Base-by-base conservation (phyloP, 768 basidiomycete genomes). In the Lactifluus echinatus region DNA sequence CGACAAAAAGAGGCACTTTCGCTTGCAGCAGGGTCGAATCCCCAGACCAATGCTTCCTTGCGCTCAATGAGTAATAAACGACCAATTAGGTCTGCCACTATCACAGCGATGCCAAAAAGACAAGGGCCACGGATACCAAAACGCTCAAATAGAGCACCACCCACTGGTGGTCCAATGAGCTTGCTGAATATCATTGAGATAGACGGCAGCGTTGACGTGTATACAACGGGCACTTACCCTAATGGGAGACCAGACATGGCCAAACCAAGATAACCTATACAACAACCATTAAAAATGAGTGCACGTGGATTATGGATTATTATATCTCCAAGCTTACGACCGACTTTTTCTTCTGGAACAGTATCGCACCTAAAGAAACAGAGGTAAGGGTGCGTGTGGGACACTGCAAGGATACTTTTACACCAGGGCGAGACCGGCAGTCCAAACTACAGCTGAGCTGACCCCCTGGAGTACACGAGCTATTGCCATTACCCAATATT, bases 401-500 rank as follows among this genome's bases (percentile, higher is more conserved):
- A 17, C 4, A 19, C 26, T 19, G 14, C 26, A 48, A 14, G 51
- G 19, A 33, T 34, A 24, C 5, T 59, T 72, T 53, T 55, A 73
- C 73, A 75, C 45, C 10, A 75, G 55, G 1, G 73, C 73, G 6
- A 74, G 68, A 11, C 72, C 74, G 8, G 72, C 70, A 14, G 72
- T 69, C 74, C 73, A 73, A 26, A 75, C 68, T 46, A 71, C 66
- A 0, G 70, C 68, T 2, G 73, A 72, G 55, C 74, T 74, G n/a
- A 73, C 64, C 7, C 74, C 74, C 62, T 75, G 74, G 4, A 72
- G 60, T 29, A 73, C 57, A 0, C 74, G 72, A 24, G 73, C 74
- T 10, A 75, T 46, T 7, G 63, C 64, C 72, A 75, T 73, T n/a
- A 73, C 55, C 70, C 70, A 71, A 59, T 71, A 75, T 17, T 61